Evolutionary conservation across 495 filamentous ascomycete genomes (phyloP).

Genomic region (Pseudevernia furfuracea): DNA sequence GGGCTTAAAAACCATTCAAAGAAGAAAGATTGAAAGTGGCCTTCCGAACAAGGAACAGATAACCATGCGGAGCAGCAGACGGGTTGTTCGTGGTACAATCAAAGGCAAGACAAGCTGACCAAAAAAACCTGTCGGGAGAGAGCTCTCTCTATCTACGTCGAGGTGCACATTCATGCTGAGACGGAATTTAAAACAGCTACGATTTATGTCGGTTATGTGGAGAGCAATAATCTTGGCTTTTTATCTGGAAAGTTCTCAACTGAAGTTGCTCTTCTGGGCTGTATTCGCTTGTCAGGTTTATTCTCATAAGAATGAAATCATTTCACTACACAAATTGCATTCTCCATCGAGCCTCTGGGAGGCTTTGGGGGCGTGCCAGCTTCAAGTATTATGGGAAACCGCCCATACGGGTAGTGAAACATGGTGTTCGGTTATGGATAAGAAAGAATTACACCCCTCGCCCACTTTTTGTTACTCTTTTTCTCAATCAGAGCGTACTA

Average conservation of each 20-base stretch:
- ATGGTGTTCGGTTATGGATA: not conserved
- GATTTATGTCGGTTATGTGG: not conserved
- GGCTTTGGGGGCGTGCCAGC: not conserved
- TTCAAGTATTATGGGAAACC: not conserved
- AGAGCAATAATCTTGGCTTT: not conserved
- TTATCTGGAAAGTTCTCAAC: not conserved
- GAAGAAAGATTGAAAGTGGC: not conserved
- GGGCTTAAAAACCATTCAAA: not conserved
- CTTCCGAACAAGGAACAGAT: not conserved
- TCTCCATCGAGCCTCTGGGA: not conserved
- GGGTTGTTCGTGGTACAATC: not conserved
- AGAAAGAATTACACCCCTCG: no score
- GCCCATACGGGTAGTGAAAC: not conserved
- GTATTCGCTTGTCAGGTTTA: not conserved
- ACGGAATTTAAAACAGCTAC: not conserved
- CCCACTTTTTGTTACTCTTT: no score
- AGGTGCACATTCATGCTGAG: not conserved
- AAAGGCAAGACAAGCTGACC: not conserved
- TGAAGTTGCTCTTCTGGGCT: not conserved
- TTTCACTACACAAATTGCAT: not conserved
- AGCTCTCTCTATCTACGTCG: not conserved
- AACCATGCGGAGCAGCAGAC: not conserved
- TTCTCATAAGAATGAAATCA: not conserved
- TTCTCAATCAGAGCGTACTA: not conserved
- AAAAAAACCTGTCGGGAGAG: not conserved